Evolutionary conservation across 2,329 filamentous ascomycete genomes (phyloP), one percentile per base, ranked within the genome.

Genomic region (Epichloe glyceriae): DNA sequence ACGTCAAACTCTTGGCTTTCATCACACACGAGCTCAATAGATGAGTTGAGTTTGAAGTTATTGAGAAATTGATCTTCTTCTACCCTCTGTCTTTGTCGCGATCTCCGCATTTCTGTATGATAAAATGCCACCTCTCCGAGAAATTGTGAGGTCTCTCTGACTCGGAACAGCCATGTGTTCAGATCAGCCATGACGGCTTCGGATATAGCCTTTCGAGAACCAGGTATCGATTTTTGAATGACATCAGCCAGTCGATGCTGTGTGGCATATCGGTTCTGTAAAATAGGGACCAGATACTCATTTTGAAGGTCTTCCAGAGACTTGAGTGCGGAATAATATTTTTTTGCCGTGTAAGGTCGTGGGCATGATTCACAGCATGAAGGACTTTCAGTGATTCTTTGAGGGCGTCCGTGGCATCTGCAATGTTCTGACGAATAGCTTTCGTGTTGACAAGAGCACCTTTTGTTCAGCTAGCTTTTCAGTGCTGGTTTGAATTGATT

Each of bases 151-250:
- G 89, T 95, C 67, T 98, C 93, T 60, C 93, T 83, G 55, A 98
- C 95, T 20, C 88, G 83, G 62, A 86, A 98, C 10, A 98, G 74
- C 93, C 93, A 98, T 0, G 89, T 96, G 63, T 97, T 97, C 50
- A 98, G 70, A 67, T 98, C 93, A 2, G 81, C 86, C 88, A 97
- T 97, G 57, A 98, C 93, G 14, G 90, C 89, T 67, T 97, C 91
- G 4, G 91, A 91, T 51, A 98, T 96, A 47, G 88, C 82, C 61
- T 88, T 89, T 61, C 95, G 89, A 1, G 89, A 96, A 3, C 87
- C 83, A 1, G 93, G 93, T 34, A 97, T 91, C 0, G 91, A 97
- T 59, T 88, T 89, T 65, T 96, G 91, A 56, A 98, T 97, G 72
- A 95, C 81, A 62, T 94, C 88, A 34, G 93, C 93, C 56, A 98